phyloP scores from a whole-genome alignment of 2,329 filamentous ascomycete genomes.

The Diplodia corticola region DNA sequence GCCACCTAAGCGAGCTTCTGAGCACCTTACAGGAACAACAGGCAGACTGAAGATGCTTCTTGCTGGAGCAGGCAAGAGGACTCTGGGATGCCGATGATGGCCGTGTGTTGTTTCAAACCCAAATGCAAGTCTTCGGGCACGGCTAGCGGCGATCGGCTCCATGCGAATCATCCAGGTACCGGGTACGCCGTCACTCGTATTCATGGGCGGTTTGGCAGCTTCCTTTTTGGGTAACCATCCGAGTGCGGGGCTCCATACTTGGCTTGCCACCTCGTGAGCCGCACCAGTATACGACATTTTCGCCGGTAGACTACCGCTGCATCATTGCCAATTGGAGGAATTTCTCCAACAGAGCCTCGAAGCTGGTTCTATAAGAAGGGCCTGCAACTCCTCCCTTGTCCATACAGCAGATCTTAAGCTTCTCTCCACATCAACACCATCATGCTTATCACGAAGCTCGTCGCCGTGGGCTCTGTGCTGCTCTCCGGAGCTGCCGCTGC shows the following conservation, averaged over 20 bases:
- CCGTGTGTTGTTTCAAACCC: neutral
- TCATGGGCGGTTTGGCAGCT: neutral
- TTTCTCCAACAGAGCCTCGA: neutral
- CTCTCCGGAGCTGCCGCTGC: neutral
- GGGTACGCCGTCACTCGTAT: neutral
- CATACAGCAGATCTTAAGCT: neutral
- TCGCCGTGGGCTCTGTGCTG: constrained; percentile 5
- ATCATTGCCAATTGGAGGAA: constrained; percentile 5
- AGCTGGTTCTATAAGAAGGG: neutral
- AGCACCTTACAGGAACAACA: no score
- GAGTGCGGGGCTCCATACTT: constrained; percentile 14
- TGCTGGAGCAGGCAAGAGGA: neutral
- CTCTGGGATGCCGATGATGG: neutral
- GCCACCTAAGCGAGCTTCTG: neutral
- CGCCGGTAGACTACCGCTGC: neutral
- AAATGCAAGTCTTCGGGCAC: neutral
- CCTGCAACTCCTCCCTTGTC: neutral
- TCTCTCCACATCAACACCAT: neutral
- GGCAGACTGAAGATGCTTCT: neutral
- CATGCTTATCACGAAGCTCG: constrained; percentile 4
- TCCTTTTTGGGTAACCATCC: neutral
- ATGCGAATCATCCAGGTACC: constrained; percentile 2
- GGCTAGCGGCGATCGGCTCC: constrained; percentile 2
- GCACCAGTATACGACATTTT: constrained; percentile 1
- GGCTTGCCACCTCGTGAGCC: neutral